These are phyloP conservation scores for Orychophragmus violaceus DNA, from an alignment of 345 rosid genomes.

Conservation along the genomic window DNA sequence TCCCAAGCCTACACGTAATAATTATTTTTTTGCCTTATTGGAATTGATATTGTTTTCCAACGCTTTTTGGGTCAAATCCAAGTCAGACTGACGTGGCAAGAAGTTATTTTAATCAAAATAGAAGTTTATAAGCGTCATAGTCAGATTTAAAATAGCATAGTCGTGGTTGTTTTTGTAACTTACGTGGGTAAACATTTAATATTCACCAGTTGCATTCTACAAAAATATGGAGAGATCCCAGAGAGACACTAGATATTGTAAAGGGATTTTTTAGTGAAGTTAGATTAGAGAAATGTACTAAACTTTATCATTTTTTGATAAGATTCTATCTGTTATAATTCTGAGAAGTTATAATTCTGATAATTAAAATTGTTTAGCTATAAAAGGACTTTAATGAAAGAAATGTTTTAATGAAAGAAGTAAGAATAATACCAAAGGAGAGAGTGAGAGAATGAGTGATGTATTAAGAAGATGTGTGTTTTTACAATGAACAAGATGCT, in stretches of 20 bases:
- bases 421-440: too few species aligned
- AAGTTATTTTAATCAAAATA: neutral
- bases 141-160: neutral
- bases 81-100: conserved; percentile 28
- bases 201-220: conserved; percentile 1
- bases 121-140: neutral
- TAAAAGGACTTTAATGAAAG: too few species aligned
- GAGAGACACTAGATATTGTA: neutral
- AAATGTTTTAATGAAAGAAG: too few species aligned
- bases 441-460: too few species aligned
- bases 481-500: too few species aligned
- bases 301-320: conserved; percentile 15
- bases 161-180: conserved; percentile 1
- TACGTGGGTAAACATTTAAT: conserved; percentile 8
- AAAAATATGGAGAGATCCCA: conserved; percentile 3
- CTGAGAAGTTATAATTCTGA: too few species aligned
- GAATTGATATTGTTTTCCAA: neutral
- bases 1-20: neutral
- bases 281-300: conserved; percentile 13
- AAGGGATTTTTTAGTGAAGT: neutral
- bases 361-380: too few species aligned
- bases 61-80: conserved; percentile 25
- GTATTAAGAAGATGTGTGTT: too few species aligned
- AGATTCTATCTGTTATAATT: conserved; percentile 25
- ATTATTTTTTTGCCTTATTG: neutral